These are phyloP conservation scores for Solanum hybrid DNA, from an alignment of 305 asterid species.

Conservation along the genomic window DNA sequence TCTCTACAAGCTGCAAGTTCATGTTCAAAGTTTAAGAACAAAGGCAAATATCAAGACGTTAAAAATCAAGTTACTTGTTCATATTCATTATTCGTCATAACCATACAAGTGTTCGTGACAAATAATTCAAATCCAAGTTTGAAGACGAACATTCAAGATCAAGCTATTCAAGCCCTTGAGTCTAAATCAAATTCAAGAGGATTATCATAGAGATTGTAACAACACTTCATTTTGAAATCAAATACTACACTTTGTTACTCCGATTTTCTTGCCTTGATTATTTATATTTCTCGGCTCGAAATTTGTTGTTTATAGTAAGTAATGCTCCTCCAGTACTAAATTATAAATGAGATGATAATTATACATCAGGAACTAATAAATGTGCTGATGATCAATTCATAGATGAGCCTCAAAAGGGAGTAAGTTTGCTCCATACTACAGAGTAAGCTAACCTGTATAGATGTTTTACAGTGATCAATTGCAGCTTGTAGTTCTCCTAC, in stretches of 20 bases:
- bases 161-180: neutral
- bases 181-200: neutral
- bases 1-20: neutral
- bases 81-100: neutral
- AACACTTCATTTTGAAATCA: neutral
- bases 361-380: neutral
- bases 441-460: conserved; percentile 41
- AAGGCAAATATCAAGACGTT: neutral
- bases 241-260: neutral
- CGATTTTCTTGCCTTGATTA: neutral
- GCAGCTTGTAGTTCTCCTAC: conserved; percentile 62
- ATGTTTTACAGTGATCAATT: conserved; percentile 61
- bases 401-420: neutral
- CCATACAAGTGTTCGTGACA: neutral
- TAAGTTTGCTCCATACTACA: neutral
- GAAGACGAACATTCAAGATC: neutral
- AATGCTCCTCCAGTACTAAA: neutral
- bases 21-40: neutral
- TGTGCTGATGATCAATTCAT: neutral
- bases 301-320: neutral
- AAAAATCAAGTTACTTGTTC: neutral
- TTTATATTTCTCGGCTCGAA: neutral
- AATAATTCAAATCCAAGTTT: neutral
- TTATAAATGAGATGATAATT: neutral
- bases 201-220: neutral